Evolutionary conservation across 2,329 filamentous ascomycete species (phyloP).

Genomic region (Mycosphaerella arachidis): DNA sequence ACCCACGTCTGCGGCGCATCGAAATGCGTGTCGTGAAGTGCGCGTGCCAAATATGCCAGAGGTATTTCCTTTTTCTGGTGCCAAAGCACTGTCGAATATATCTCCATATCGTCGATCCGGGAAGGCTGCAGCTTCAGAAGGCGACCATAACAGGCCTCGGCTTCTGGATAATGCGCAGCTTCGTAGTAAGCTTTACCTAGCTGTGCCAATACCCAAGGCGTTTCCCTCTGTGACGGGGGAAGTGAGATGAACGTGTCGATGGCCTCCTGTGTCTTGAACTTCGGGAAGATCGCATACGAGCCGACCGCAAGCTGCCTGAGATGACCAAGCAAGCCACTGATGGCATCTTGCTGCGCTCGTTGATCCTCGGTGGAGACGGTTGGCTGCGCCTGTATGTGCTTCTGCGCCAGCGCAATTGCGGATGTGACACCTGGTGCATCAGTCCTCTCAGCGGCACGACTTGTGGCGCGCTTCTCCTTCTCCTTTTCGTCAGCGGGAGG

Average conservation of each 20-base stretch:
- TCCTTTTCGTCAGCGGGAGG: conserved; percentile 52
- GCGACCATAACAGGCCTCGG: conserved; percentile 78
- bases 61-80: conserved; percentile 90
- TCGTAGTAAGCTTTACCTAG: conserved; percentile 90
- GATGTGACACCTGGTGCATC: conserved; percentile 27
- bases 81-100: conserved; percentile 99
- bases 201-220: conserved; percentile 87
- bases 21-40: conserved; percentile 80
- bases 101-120: conserved; percentile 89
- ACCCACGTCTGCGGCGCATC: conserved; percentile 95
- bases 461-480: conserved; percentile 55
- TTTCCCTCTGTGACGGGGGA: conserved; percentile 72
- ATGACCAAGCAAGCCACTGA: conserved; percentile 73
- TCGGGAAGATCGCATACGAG: conserved; percentile 66
- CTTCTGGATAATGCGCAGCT: conserved; percentile 77
- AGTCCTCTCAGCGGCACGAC: conserved; percentile 52
- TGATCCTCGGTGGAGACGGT: conserved; percentile 8
- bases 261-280: conserved; percentile 74
- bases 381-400: conserved; percentile 15
- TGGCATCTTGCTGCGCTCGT: conserved; percentile 60
- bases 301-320: conserved; percentile 77
- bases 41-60: conserved; percentile 85
- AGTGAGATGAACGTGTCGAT: conserved; percentile 68
- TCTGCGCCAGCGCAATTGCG: conserved; percentile 19
- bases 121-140: conserved; percentile 77